phyloP scores from a whole-genome alignment of 805 yeast species.

The Yarrowia osloensis region DNA sequence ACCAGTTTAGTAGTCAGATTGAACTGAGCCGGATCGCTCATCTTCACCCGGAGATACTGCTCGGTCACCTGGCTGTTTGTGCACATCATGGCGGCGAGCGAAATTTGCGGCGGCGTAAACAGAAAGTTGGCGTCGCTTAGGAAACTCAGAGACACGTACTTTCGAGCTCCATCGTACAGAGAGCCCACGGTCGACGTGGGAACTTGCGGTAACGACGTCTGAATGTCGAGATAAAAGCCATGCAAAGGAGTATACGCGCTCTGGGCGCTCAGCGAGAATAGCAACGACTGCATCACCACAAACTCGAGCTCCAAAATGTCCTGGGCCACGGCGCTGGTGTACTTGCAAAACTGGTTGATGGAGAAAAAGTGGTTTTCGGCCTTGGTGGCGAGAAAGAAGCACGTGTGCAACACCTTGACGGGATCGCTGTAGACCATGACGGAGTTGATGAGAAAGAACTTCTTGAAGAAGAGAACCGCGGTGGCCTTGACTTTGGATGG shows the following conservation, averaged over 20 bases:
- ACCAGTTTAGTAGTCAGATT: slow-evolving; percentile 35
- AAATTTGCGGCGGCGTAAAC: slow-evolving; percentile 94
- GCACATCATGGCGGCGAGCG: slow-evolving; percentile 77
- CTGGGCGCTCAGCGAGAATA: slow-evolving; percentile 80
- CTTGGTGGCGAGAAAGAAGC: slow-evolving; percentile 88
- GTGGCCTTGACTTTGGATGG: slow-evolving; percentile 89
- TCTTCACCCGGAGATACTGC: slow-evolving; percentile 67
- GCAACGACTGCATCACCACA: slow-evolving; percentile 65
- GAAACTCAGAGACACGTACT: slow-evolving; percentile 64
- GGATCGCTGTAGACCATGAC: slow-evolving; percentile 84
- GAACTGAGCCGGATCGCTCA: slow-evolving; percentile 41
- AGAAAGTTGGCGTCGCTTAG: slow-evolving; percentile 74
- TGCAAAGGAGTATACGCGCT: slow-evolving; percentile 89
- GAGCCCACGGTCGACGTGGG: slow-evolving; percentile 57
- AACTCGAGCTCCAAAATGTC: slow-evolving; percentile 79
- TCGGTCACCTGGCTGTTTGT: slow-evolving; percentile 64
- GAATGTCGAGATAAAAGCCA: slow-evolving; percentile 92
- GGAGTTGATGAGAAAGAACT: slow-evolving; percentile 76
- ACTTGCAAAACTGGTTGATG: slow-evolving; percentile 72
- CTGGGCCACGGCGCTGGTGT: slow-evolving; percentile 52
- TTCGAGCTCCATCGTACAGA: slow-evolving; percentile 70
- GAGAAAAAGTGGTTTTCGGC: slow-evolving; percentile 89
- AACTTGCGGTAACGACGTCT: slow-evolving; percentile 51
- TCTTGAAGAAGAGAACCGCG: slow-evolving; percentile 76
- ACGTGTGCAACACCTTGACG: slow-evolving; percentile 71